Conservation (phyloP, 2,329 filamentous ascomycete genomes). For the Xylaria sp. region DNA sequence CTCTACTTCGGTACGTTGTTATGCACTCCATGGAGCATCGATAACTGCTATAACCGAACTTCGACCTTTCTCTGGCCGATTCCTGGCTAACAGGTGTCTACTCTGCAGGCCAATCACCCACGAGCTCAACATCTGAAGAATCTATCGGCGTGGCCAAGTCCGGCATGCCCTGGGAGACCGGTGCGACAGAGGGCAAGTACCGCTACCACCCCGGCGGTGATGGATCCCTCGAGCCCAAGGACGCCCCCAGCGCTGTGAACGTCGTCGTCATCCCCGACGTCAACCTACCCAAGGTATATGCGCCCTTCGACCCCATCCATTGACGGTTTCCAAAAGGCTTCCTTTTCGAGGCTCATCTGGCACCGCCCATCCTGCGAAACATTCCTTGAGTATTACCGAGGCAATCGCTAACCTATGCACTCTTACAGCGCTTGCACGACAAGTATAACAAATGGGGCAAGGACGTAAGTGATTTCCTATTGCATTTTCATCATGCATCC, state of each 20-base stretch:
- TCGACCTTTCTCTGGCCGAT: background rate
- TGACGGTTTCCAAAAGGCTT: background rate
- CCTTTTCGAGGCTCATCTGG: background rate
- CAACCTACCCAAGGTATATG: slow-evolving; percentile 80
- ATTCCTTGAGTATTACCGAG: background rate
- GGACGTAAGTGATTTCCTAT: slow-evolving; percentile 69
- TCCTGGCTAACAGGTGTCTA: slow-evolving; percentile 2
- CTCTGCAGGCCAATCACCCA: slow-evolving; percentile 74
- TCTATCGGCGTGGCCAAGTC: slow-evolving; percentile 74
- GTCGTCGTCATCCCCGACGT: slow-evolving; percentile 93
- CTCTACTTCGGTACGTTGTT: slow-evolving; percentile 77
- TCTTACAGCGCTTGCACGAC: slow-evolving; percentile 80
- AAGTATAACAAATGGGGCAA: slow-evolving; percentile 99
- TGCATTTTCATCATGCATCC: background rate
- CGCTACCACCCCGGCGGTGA: slow-evolving; percentile 88
- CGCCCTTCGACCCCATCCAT: background rate
- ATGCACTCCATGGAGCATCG: background rate
- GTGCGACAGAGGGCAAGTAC: slow-evolving; percentile 68
- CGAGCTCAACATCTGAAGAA: slow-evolving; percentile 80
- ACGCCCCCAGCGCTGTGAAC: slow-evolving; percentile 95
- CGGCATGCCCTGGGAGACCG: slow-evolving; percentile 91
- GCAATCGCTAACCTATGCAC: slow-evolving; percentile 3
- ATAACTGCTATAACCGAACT: background rate
- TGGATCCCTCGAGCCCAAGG: slow-evolving; percentile 73
- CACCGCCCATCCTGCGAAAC: background rate